Percentiles rank a stretch among this genome's conserved stretches.
Conservation (phyloP, 1,284 basidiomycete species). For the Ceraceosorus guamensis region DNA sequence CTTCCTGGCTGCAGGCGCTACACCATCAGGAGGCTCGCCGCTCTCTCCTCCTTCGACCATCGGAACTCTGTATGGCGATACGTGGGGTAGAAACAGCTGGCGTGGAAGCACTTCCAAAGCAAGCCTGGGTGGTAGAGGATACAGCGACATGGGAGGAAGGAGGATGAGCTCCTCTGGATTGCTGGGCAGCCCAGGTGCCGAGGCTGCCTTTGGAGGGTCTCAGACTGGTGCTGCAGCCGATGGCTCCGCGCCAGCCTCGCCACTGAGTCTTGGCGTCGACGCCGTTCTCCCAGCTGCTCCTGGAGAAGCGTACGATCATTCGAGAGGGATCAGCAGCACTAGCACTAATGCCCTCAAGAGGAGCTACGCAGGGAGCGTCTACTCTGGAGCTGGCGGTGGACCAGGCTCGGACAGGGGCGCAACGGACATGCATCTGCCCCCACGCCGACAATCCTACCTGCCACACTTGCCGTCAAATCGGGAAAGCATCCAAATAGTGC, state of each 20-base stretch:
- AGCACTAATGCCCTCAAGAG: conserved; percentile 33
- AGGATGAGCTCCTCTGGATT: neutral
- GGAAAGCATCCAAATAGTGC: conserved; percentile 34
- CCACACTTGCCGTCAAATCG: conserved; percentile 35
- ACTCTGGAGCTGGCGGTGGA: neutral
- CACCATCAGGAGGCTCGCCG: neutral
- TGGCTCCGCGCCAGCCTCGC: conserved; percentile 4
- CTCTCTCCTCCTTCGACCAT: neutral
- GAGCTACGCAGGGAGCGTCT: conserved; percentile 15
- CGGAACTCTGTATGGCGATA: conserved; percentile 8
- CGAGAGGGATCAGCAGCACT: conserved; percentile 19
- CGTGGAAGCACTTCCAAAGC: conserved; percentile 7
- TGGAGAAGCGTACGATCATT: conserved; percentile 19
- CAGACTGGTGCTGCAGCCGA: neutral
- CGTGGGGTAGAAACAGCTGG: conserved; percentile 4
- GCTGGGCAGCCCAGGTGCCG: neutral
- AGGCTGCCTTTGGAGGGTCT: neutral
- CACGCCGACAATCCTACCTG: conserved; percentile 30
- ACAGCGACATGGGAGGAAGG: neutral
- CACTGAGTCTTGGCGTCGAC: conserved; percentile 4
- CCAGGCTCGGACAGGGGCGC: neutral
- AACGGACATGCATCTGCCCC: neutral
- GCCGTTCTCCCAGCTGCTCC: conserved; percentile 9
- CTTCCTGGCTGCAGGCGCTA: conserved; percentile 9
- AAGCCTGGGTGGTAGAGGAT: neutral